Percentiles rank a stretch among this genome's conserved stretches.
These are phyloP conservation scores for Saturnispora sekii DNA, from an alignment of 805 yeast species.

Conservation along the genomic window DNA sequence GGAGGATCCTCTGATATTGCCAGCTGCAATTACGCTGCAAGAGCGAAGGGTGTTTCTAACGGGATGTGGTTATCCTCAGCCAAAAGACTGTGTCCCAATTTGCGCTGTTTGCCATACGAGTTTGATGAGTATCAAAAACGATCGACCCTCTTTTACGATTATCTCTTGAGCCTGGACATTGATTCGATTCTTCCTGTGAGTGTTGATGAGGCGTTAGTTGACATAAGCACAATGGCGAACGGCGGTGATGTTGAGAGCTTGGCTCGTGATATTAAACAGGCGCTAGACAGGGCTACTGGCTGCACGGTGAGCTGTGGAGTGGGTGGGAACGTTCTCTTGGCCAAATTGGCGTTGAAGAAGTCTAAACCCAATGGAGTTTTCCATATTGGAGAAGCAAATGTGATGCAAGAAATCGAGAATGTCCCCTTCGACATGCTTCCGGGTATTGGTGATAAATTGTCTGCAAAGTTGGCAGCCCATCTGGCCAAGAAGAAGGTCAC, in stretches of 20 bases:
- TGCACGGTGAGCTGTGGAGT: slow-evolving; percentile 77
- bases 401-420: slow-evolving; percentile 27
- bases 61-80: slow-evolving; percentile 89
- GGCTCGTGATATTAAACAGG: slow-evolving; percentile 29
- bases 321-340: slow-evolving; percentile 63
- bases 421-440: slow-evolving; percentile 39
- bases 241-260: slow-evolving; percentile 18
- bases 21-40: slow-evolving; percentile 83
- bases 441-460: slow-evolving; percentile 50
- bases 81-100: slow-evolving; percentile 44
- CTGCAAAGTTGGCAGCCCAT: slow-evolving; percentile 32
- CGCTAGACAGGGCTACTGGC: slow-evolving; percentile 35
- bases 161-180: slow-evolving; percentile 36
- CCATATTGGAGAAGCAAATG: slow-evolving; percentile 25
- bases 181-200: slow-evolving; percentile 70
- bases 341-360: slow-evolving; percentile 58
- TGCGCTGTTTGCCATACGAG: slow-evolving; percentile 59
- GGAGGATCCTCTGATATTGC: slow-evolving; percentile 69
- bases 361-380: slow-evolving; percentile 77
- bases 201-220: slow-evolving; percentile 85
- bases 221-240: slow-evolving; percentile 31
- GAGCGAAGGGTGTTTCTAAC: slow-evolving; percentile 66
- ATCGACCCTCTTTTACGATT: slow-evolving; percentile 57
- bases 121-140: slow-evolving; percentile 61
- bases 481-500: slow-evolving; percentile 17